A percentile compares a stretch with the other conserved stretches of the same genome.
Evolutionary conservation across 768 basidiomycete genomes (phyloP).

Genomic region (Boletus eberwhitei): DNA sequence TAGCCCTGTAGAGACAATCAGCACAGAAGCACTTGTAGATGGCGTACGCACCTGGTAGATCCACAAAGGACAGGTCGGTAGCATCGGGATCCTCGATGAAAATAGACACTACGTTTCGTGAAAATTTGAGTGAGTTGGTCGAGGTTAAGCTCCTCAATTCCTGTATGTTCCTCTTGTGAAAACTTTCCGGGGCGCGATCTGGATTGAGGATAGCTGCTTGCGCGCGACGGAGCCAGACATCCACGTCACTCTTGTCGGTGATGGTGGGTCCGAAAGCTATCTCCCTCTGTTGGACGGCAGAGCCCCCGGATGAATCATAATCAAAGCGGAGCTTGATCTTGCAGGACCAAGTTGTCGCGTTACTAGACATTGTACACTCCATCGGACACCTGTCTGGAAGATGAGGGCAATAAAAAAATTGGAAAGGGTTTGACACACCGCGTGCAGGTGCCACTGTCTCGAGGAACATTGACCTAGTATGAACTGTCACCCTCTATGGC

Average conservation of each 20-base stretch:
- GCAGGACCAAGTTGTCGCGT: constrained; percentile 40
- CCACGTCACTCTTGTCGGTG: constrained; percentile 32
- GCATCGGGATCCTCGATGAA: constrained; percentile 42
- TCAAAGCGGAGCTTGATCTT: constrained; percentile 40
- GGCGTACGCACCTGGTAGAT: constrained; percentile 45
- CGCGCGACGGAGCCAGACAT: constrained; percentile 43
- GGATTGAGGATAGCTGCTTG: constrained; percentile 44
- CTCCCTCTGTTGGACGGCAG: constrained; percentile 6
- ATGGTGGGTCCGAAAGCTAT: constrained; percentile 32
- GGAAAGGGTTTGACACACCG: constrained; percentile 31
- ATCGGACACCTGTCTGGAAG: constrained; percentile 43
- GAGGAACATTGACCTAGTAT: constrained; percentile 53
- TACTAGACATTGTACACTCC: constrained; percentile 48
- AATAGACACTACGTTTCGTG: constrained; percentile 49
- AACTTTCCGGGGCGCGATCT: constrained; percentile 6
- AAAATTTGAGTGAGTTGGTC: constrained; percentile 37
- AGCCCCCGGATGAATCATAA: constrained; percentile 28
- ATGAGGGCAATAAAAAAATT: neutral
- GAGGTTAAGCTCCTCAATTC: constrained; percentile 28
- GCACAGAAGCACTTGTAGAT: neutral
- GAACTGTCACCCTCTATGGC: neutral
- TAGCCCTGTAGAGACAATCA: constrained; percentile 39
- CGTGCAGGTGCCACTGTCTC: constrained; percentile 61
- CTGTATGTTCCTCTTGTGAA: constrained; percentile 20
- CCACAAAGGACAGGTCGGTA: constrained; percentile 51